Base-by-base conservation (phyloP, 176 grass and related monocot species). In the Carex kokanica region DNA sequence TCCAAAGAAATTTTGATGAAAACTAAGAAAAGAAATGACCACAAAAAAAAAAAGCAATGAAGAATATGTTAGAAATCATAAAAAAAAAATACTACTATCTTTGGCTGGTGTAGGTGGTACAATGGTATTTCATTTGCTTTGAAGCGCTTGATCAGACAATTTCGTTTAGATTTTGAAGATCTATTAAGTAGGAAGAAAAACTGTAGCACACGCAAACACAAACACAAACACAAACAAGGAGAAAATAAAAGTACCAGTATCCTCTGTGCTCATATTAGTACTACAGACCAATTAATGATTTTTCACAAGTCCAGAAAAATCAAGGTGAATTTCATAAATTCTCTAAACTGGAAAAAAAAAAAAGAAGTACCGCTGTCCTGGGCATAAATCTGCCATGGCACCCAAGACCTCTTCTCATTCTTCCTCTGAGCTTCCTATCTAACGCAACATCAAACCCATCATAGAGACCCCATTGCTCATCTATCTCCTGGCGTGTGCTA, bases 391-490 rank as follows among this genome's bases (percentile, higher is more conserved):
- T 93, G 14, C 96, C 96, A 54, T 95, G 89, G 40, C 83, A 89
- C 59, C 85, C 89, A 41, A 99, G 86, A 17, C 91, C 88, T 1
- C 86, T 87, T 66, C 86, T 86, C 0, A 88, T 88, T 18, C 96
- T 85, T 18, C 89, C 89, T 27, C 93, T 87, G 31, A 99, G 13
- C 43, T 93, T 92, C 84, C 90, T 93, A 70, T 99, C 96, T 13
- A 99, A 92, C 52, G 89, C 90, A 27, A 99, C 93, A 83, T 99
- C 88, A 29, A 91, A 99, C 2, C 93, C 96, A 86, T 99, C 96
- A 14, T 99, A 99, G 52, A 99, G 36, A 38, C 96, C 96, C 96
- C 96, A 99, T 45, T 99, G 96, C 60, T 99, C 96, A 41, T 99
- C 96, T 10, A 99, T 99, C 88, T 99, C 96, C 68, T 99, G 96